Conservation (phyloP, 495 filamentous ascomycete species). For the Aspergillus funiculosus region DNA sequence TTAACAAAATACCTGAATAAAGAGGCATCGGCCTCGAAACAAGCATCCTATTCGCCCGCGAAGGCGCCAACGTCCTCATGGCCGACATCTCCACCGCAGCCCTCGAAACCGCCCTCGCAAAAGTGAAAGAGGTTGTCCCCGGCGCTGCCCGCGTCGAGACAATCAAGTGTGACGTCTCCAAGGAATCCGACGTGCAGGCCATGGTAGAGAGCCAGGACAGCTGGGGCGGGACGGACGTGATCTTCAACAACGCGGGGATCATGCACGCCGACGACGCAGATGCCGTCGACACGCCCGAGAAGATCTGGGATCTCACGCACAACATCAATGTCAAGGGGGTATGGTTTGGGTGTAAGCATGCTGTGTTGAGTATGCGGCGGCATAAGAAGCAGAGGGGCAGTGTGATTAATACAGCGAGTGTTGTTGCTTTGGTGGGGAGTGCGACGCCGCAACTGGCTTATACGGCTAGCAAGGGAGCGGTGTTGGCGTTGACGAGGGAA, state of each 20-base stretch:
- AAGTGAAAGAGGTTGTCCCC: slow-evolving; percentile 66
- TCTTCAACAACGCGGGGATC: slow-evolving; percentile 99
- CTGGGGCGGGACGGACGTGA: slow-evolving; percentile 90
- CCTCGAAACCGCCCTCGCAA: slow-evolving; percentile 62
- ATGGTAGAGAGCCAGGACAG: slow-evolving; percentile 64
- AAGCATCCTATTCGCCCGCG: slow-evolving; percentile 80
- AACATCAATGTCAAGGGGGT: slow-evolving; percentile 98
- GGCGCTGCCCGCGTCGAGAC: slow-evolving; percentile 38
- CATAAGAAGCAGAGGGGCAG: slow-evolving; percentile 70
- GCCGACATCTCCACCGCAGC: slow-evolving; percentile 73
- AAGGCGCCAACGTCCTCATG: slow-evolving; percentile 84
- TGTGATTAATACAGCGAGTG: slow-evolving; percentile 92
- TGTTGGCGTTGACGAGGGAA: slow-evolving; percentile 78
- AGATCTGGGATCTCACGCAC: slow-evolving; percentile 92
- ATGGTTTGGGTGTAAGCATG: slow-evolving; percentile 94
- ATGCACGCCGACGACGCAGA: slow-evolving; percentile 91
- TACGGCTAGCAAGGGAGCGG: slow-evolving; percentile 91
- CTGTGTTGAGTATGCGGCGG: slow-evolving; percentile 72
- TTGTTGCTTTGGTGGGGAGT: slow-evolving; percentile 86
- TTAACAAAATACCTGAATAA: slow-evolving; percentile 3
- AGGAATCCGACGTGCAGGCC: slow-evolving; percentile 67
- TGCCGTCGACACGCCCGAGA: slow-evolving; percentile 76
- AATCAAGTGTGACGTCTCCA: slow-evolving; percentile 51
- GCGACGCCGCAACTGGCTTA: slow-evolving; percentile 96
- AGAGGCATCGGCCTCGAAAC: slow-evolving; percentile 97